Percentiles rank a stretch among this genome's conserved stretches.
Conservation (phyloP, 2,329 filamentous ascomycete genomes). For the Eutypella sp. region DNA sequence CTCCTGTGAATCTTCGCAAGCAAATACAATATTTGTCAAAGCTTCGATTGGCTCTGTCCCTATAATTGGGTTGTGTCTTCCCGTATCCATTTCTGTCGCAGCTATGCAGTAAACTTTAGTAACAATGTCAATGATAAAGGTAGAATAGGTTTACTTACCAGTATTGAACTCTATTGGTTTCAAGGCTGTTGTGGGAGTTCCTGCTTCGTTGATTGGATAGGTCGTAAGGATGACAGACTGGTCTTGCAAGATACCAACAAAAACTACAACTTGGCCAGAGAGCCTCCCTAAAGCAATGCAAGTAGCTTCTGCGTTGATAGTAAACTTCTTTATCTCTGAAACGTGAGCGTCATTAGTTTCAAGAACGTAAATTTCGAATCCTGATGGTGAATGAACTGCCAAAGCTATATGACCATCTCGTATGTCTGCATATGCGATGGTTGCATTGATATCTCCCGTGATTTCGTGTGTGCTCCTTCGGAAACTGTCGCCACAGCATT, state of each 20-base stretch:
- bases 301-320: slow-evolving; percentile 43
- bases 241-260: slow-evolving; percentile 19
- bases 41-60: slow-evolving; percentile 28
- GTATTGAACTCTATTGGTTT: background rate
- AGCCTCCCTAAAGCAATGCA: slow-evolving; percentile 32
- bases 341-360: slow-evolving; percentile 30
- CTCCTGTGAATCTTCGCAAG: slow-evolving; percentile 22
- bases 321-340: slow-evolving; percentile 24
- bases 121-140: background rate
- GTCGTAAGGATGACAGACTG: slow-evolving; percentile 14
- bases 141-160: background rate
- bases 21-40: slow-evolving; percentile 40
- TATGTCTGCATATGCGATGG: slow-evolving; percentile 40
- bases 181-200: background rate
- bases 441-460: slow-evolving; percentile 19
- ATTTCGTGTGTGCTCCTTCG: slow-evolving; percentile 29
- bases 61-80: background rate
- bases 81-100: background rate
- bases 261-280: slow-evolving; percentile 9
- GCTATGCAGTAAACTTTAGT: background rate
- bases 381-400: slow-evolving; percentile 32
- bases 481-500: slow-evolving; percentile 18
- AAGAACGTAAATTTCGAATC: slow-evolving; percentile 36
- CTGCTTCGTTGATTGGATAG: slow-evolving; percentile 6
- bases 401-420: slow-evolving; percentile 35